Conservation (phyloP, 805 yeast genomes). For the Ogataea henricii region DNA sequence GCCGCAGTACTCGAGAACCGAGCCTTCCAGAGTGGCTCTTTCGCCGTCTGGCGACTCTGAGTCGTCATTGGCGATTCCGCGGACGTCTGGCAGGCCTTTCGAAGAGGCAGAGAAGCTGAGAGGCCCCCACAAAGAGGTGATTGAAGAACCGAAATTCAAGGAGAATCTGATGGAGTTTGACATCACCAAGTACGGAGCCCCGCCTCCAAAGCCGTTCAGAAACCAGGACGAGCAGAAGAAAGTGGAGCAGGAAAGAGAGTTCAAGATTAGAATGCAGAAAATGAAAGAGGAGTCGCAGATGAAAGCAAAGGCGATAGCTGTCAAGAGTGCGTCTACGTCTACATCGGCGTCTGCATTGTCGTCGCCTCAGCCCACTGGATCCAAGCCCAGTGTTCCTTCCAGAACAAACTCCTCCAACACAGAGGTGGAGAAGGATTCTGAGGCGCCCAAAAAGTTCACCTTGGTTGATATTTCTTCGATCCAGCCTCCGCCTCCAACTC, state of each 20-base stretch:
- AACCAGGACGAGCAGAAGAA: slow-evolving; percentile 27
- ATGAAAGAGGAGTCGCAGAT: slow-evolving; percentile 32
- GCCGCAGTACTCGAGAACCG: neutral
- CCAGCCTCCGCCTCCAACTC: slow-evolving; percentile 33
- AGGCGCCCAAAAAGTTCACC: slow-evolving; percentile 23
- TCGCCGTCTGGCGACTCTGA: slow-evolving; percentile 5
- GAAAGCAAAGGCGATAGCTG: slow-evolving; percentile 26
- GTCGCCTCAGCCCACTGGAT: slow-evolving; percentile 11
- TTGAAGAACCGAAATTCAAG: slow-evolving; percentile 32
- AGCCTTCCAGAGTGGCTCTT: neutral
- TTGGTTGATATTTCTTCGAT: slow-evolving; percentile 30
- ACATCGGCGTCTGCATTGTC: slow-evolving; percentile 8
- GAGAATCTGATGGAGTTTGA: slow-evolving; percentile 38
- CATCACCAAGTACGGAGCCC: slow-evolving; percentile 43
- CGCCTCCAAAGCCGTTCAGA: slow-evolving; percentile 45
- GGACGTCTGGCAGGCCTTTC: slow-evolving; percentile 4
- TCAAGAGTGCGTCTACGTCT: slow-evolving; percentile 4
- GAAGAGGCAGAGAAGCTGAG: slow-evolving; percentile 10
- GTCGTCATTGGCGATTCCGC: slow-evolving; percentile 16
- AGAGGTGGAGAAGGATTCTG: slow-evolving; percentile 3
- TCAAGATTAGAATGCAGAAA: slow-evolving; percentile 27
- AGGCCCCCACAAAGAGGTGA: slow-evolving; percentile 22
- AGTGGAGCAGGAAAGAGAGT: slow-evolving; percentile 26
- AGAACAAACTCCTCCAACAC: slow-evolving; percentile 10
- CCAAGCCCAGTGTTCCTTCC: slow-evolving; percentile 17